Percentiles rank a stretch among this genome's conserved stretches.
phyloP scores from a whole-genome alignment of 2,329 filamentous ascomycete species.

The Verticillium klebahnii region DNA sequence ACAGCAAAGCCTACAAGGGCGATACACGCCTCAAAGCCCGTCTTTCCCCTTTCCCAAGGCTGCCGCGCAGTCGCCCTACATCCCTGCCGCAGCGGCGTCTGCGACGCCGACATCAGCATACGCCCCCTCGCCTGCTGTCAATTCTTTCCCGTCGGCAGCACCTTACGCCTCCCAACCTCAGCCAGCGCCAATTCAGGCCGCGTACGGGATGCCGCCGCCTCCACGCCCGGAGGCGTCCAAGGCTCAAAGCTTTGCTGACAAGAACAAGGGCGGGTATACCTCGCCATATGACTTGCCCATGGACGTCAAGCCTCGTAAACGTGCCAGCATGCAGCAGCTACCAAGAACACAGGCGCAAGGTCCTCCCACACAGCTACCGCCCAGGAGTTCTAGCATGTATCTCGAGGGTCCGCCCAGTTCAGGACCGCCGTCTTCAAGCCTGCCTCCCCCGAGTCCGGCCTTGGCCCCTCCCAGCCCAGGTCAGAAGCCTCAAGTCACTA shows the following conservation, averaged over 20 bases:
- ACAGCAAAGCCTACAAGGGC: constrained; percentile 2
- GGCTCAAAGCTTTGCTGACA: constrained; percentile 82
- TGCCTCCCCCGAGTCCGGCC: constrained; percentile 26
- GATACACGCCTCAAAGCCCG: constrained; percentile 10
- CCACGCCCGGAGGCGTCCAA: constrained; percentile 44
- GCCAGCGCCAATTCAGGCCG: constrained; percentile 18
- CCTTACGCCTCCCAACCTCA: constrained; percentile 18
- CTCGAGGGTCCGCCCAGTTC: constrained; percentile 19
- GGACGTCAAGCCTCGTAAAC: constrained; percentile 73
- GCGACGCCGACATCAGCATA: constrained; percentile 3
- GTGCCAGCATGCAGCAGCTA: constrained; percentile 53
- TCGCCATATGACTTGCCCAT: constrained; percentile 95
- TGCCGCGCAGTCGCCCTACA: constrained; percentile 6
- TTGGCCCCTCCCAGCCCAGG: constrained; percentile 21
- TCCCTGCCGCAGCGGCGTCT: background rate
- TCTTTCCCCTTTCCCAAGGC: background rate
- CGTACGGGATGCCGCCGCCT: constrained; percentile 31
- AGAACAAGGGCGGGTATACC: constrained; percentile 84
- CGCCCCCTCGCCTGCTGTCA: constrained; percentile 22
- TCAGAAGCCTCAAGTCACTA: constrained; percentile 28
- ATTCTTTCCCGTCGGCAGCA: constrained; percentile 31
- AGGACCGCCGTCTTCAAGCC: constrained; percentile 11
- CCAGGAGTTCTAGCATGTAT: constrained; percentile 58
- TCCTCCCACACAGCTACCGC: constrained; percentile 43
- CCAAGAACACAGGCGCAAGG: constrained; percentile 37